phyloP scores from a whole-genome alignment of 1,284 basidiomycete species.

The Chiua sp. region DNA sequence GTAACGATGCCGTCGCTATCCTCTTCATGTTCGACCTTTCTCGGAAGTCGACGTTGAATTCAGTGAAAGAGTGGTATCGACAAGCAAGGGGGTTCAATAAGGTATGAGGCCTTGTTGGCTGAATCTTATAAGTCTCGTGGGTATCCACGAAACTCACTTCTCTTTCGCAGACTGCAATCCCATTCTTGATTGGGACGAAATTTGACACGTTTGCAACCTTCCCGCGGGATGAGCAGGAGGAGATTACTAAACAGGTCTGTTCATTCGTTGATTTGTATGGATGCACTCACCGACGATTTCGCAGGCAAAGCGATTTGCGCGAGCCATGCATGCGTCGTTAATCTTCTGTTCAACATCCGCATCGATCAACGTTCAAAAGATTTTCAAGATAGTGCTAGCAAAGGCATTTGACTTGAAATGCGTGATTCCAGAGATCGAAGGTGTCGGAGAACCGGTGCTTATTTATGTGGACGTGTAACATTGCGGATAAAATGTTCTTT shows the following conservation, averaged over 20 bases:
- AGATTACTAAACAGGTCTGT: slow-evolving; percentile 93
- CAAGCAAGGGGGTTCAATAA: slow-evolving; percentile 99
- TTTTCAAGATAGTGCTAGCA: slow-evolving; percentile 95
- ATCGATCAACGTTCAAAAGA: slow-evolving; percentile 99
- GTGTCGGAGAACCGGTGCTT: slow-evolving; percentile 91
- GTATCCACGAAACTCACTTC: slow-evolving; percentile 18
- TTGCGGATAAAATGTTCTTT: slow-evolving; percentile 44
- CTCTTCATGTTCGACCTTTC: slow-evolving; percentile 99
- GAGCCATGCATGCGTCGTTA: slow-evolving; percentile 97
- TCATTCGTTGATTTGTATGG: slow-evolving; percentile 10
- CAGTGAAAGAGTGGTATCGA: slow-evolving; percentile 99
- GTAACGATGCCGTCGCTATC: slow-evolving; percentile 98
- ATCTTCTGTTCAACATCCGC: slow-evolving; percentile 99
- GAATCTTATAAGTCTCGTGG: slow-evolving; percentile 11
- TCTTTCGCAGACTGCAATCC: slow-evolving; percentile 82
- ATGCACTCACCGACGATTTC: slow-evolving; percentile 16
- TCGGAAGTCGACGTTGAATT: slow-evolving; percentile 95
- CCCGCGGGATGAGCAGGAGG: slow-evolving; percentile 96
- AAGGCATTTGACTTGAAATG: slow-evolving; percentile 94
- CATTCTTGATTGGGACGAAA: slow-evolving; percentile 97
- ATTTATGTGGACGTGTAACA: slow-evolving; percentile 85
- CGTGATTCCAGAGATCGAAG: slow-evolving; percentile 96
- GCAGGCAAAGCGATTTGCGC: slow-evolving; percentile 93
- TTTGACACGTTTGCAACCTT: slow-evolving; percentile 98
- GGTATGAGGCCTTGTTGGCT: too few relatives aligned